Evolutionary conservation across 495 filamentous ascomycete genomes (phyloP), one percentile per base, ranked within the genome.

Genomic region (Friedmanniomyces simplex): DNA sequence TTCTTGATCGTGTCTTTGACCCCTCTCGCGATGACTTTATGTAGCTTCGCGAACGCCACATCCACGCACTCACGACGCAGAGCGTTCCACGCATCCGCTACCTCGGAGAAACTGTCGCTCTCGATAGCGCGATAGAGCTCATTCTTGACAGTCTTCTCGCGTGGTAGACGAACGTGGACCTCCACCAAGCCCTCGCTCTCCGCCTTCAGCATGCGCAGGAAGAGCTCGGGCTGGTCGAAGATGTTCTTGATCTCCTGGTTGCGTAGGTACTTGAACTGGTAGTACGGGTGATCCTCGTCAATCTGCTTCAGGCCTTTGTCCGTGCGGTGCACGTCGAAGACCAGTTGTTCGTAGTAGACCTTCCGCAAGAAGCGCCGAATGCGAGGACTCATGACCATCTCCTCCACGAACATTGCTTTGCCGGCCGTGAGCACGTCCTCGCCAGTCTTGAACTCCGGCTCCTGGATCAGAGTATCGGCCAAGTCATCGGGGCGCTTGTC

Each of bases 181-280:
- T 96, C 88, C 21, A 97, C 78, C 1, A 97, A 71, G 2, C 90
- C 89, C 66, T 97, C 93, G 63, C 89, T 84, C 71, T 98, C 93
- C 3, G 93, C 93, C 67, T 89, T 93, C 66, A 97, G 82, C 93
- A 98, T 98, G 68, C 88, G 86, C 16, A 98, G 73, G 65, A 88
- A 97, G 47, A 94, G 77, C 62, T 95, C 91, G 11, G 93, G 93
- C 18, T 84, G 82, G 21, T 78, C 79, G 7, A 97, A 82, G 58
- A 93, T 85, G 34, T 73, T 74, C n/a, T 39, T 25, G 52, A 96
- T 80, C 46, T 83, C 85, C 67, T 95, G 89, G 63, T 93, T 87
- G 37, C 87, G 80, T 18, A 97, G 82, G 59, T 98, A 98, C 65
- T 98, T 98, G 73, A 98, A 91, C 68, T 96, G 93, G 68, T 96